Evolutionary conservation across 768 basidiomycete species (phyloP).

Genomic region (Tulasnella sp.): DNA sequence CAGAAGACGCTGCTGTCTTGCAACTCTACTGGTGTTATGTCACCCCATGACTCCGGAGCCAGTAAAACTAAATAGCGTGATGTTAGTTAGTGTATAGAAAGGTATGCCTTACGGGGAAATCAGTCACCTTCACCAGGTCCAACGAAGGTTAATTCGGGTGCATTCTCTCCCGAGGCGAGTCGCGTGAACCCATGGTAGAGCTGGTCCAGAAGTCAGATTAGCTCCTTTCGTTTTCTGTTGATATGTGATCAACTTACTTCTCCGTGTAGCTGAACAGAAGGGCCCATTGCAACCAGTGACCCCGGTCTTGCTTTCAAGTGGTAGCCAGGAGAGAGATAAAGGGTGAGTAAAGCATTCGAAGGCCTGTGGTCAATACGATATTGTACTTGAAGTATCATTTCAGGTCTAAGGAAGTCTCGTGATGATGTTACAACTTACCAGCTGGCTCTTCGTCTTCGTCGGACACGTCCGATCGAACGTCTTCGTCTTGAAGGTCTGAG

Average conservation of each 20-base stretch:
- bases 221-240: not conserved
- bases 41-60: conserved; percentile 28
- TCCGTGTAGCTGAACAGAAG: conserved; percentile 25
- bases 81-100: not conserved
- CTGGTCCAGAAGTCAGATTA: not conserved
- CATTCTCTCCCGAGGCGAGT: conserved; percentile 23
- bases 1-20: conserved; percentile 23
- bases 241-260: conserved; percentile 17
- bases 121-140: conserved; percentile 19
- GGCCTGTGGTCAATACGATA: conserved; percentile 26
- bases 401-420: not conserved
- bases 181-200: conserved; percentile 19
- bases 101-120: not conserved
- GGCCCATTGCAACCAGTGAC: conserved; percentile 27
- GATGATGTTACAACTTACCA: not conserved
- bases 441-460: not conserved
- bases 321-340: conserved; percentile 23
- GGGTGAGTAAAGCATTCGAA: conserved; percentile 25
- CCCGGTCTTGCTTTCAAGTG: conserved; percentile 26
- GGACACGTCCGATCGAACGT: not conserved
- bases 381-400: conserved; percentile 8
- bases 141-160: not conserved
- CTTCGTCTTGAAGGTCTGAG: not conserved
- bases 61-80: conserved; percentile 20
- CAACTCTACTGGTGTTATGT: conserved; percentile 25